phyloP scores from a whole-genome alignment of 1,139 yeast species.

The Magnusiomyces tetraspermus region DNA sequence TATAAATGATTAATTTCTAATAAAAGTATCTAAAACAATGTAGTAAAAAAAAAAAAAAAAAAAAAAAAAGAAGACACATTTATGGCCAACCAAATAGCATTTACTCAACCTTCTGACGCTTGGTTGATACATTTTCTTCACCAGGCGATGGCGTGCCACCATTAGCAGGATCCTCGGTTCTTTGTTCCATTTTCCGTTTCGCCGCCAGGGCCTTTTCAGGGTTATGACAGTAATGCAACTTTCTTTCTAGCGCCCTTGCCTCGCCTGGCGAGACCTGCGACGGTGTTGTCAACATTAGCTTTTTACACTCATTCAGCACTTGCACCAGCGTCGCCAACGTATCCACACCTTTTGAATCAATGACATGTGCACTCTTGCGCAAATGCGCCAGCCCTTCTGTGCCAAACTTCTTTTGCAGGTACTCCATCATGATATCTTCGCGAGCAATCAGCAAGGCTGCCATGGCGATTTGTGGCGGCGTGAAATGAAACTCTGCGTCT shows the following conservation, averaged over 20 bases:
- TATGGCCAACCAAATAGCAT: too few species aligned
- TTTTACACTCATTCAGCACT: conserved; percentile 21
- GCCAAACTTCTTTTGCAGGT: conserved; percentile 49
- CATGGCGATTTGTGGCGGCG: conserved; percentile 93
- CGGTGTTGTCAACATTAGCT: conserved; percentile 15
- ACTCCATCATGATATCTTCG: conserved; percentile 52
- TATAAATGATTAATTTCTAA: background rate
- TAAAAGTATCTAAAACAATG: background rate
- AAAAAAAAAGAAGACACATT: background rate
- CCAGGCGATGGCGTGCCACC: background rate
- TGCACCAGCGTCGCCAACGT: conserved; percentile 13
- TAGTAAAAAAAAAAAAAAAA: background rate
- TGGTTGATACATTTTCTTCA: background rate
- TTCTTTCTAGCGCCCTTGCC: conserved; percentile 29
- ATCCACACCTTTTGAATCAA: conserved; percentile 11
- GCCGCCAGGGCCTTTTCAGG: conserved; percentile 19
- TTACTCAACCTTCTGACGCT: background rate
- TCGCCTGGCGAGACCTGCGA: conserved; percentile 22
- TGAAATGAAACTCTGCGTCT: conserved; percentile 64
- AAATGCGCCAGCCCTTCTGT: background rate
- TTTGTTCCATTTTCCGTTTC: conserved; percentile 11
- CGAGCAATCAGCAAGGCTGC: conserved; percentile 70
- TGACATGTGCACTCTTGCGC: conserved; percentile 6
- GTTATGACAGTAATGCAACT: conserved; percentile 26
- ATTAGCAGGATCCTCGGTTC: background rate